Conservation (phyloP, 2,329 filamentous ascomycete genomes). For the Arthroderma sp. region DNA sequence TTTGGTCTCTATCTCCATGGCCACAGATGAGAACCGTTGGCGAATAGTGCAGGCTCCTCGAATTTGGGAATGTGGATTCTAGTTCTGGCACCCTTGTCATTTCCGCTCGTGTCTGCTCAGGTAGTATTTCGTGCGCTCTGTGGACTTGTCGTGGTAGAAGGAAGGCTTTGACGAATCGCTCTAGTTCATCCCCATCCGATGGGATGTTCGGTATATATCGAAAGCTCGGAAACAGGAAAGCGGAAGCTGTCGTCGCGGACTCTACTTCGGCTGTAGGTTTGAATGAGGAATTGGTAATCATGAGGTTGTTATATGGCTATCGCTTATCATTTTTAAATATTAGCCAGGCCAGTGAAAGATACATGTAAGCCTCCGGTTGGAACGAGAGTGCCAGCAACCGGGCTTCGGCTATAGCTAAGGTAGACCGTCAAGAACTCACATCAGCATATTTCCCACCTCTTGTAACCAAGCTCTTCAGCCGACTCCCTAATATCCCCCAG, state of each 20-base stretch:
- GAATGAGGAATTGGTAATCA: conserved; percentile 66
- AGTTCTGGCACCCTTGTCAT: conserved; percentile 38
- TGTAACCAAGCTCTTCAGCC: conserved; percentile 56
- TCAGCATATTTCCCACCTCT: conserved; percentile 53
- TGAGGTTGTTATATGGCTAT: conserved; percentile 72
- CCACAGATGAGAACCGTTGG: conserved; percentile 67
- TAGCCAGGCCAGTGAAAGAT: background rate
- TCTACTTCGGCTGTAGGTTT: conserved; percentile 33
- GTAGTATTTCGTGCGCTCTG: conserved; percentile 20
- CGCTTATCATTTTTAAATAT: conserved; percentile 2
- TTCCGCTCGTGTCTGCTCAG: conserved; percentile 16
- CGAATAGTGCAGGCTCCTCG: conserved; percentile 48
- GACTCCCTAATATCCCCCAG: conserved; percentile 42
- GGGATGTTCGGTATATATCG: conserved; percentile 63
- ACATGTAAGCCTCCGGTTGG: background rate
- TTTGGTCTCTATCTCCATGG: conserved; percentile 65
- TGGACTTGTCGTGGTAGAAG: conserved; percentile 26
- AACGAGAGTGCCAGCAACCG: no score
- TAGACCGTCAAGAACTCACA: conserved; percentile 34
- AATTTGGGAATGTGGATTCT: conserved; percentile 41
- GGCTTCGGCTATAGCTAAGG: no score
- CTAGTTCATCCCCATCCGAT: conserved; percentile 42
- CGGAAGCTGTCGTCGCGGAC: conserved; percentile 35
- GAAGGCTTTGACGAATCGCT: conserved; percentile 33
- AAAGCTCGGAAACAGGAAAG: conserved; percentile 71